Base-by-base conservation (phyloP, 768 basidiomycete genomes). In the Trichaptum fuscoviolaceum region DNA sequence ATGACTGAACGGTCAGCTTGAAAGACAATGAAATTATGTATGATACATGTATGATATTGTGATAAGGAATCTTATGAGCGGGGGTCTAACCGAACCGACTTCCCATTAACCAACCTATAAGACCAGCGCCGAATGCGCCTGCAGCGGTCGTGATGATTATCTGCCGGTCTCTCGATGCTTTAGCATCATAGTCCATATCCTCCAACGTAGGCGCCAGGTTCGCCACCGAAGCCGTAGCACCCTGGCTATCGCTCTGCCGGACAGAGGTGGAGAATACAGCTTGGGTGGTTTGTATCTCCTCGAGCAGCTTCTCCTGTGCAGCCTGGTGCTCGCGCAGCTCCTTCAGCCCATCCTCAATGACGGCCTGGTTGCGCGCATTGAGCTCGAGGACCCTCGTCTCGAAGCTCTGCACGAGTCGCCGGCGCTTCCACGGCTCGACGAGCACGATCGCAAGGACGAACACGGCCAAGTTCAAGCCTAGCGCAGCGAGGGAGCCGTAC, bases 361-460 rank as follows among this genome's bases (percentile, higher is more conserved):
- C 75, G 42, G 72, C 75, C 34, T 65, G 65, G 23, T 69, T 75
- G 66, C 69, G 59, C 57, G 68, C 69, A 57, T 77, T 77, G 69
- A 85, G 76, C 71, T 79, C 80, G 70, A 78, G 76, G 35, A 96
- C 86, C 78, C 94, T 90, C 73, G 82, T 85, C 79, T 98, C 96
- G 68, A 99, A 93, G 34, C 92, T 92, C 76, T 92, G 86, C 7
- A 93, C 92, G 73, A 99, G 78, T 71, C 88, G 81, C 71, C 86
- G 84, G 68, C 97, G 84, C 78, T 98, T 98, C 93, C 95, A 99
- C 0, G 97, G 97, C 76, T 99, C 97, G 65, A 99, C 94, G 63
- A 96, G 77, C 17, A 92, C 75, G 69, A 98, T 93, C 9, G 97
- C 96, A 68, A 91, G 78, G 66, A 99, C 77, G 75, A 99, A 99